Evolutionary conservation across 371 early-diverging fungal genomes (phyloP).

Genomic region (Enteropsectra breve): DNA sequence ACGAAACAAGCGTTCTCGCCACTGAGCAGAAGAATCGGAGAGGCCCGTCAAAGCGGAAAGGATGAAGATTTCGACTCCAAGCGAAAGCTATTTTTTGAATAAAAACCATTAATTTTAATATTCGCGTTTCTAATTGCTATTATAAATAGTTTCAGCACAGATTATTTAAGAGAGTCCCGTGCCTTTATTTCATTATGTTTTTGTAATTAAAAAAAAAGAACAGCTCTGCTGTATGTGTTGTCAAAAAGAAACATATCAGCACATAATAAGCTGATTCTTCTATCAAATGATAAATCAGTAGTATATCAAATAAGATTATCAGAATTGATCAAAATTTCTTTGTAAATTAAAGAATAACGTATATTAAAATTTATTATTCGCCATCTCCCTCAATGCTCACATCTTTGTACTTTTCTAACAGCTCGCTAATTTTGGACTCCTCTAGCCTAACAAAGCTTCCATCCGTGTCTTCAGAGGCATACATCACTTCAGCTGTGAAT

Average conservation of each 20-base stretch:
- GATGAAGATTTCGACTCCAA: not conserved
- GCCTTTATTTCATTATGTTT: no score
- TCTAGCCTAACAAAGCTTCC: conserved; percentile 33
- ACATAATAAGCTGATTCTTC: no score
- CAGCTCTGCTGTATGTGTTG: no score
- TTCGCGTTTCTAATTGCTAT: no score
- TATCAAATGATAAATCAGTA: no score
- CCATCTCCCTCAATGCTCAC: conserved; percentile 43
- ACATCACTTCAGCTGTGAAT: conserved; percentile 57
- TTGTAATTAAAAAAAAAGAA: no score
- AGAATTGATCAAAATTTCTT: no score
- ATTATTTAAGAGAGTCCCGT: no score
- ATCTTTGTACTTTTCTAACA: conserved; percentile 51
- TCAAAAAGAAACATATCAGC: no score
- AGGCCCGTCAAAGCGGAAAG: not conserved
- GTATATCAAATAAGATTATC: no score
- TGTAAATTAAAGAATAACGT: not conserved
- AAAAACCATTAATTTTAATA: not conserved
- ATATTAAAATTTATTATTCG: not conserved
- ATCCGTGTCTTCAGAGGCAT: conserved; percentile 22
- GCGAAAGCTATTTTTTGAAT: not conserved
- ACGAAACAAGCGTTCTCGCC: conserved; percentile 1
- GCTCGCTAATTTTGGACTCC: conserved; percentile 16
- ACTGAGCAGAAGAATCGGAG: conserved; percentile 7
- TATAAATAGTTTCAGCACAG: no score